These are phyloP conservation scores for Endocarpon pusillum DNA, from an alignment of 495 filamentous ascomycete species.

Conservation along the genomic window DNA sequence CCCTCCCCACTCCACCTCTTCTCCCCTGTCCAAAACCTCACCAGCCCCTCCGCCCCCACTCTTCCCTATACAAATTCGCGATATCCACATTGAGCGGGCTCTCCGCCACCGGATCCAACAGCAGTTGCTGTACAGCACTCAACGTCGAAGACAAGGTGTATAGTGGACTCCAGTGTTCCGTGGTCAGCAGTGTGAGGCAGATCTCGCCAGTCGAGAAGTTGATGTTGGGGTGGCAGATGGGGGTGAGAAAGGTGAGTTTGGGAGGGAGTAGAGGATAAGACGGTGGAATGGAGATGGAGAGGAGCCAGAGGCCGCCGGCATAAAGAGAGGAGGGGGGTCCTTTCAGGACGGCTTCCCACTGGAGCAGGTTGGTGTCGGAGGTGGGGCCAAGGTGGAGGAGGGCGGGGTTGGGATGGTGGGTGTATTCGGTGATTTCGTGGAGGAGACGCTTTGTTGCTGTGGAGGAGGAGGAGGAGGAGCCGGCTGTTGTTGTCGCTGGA, in stretches of 20 bases:
- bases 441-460: conserved; percentile 42
- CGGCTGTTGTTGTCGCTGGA: conserved; percentile 2
- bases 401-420: conserved; percentile 34
- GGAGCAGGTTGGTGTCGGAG: conserved; percentile 49
- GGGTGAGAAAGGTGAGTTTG: conserved; percentile 57
- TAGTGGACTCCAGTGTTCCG: conserved; percentile 64
- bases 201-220: conserved; percentile 71
- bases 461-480: conserved; percentile 13
- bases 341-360: conserved; percentile 67
- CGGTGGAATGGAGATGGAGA: conserved; percentile 56
- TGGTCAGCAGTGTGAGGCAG: conserved; percentile 71
- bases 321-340: conserved; percentile 20
- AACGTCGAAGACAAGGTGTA: conserved; percentile 67
- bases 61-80: conserved; percentile 55
- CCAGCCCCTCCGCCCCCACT: conserved; percentile 65
- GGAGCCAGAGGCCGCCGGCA: conserved; percentile 61
- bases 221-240: conserved; percentile 77
- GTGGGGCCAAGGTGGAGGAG: conserved; percentile 48
- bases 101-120: conserved; percentile 60
- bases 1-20: conserved; percentile 22
- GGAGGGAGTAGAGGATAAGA: conserved; percentile 70
- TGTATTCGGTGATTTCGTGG: conserved; percentile 44
- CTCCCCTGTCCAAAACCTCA: conserved; percentile 58
- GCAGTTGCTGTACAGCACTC: conserved; percentile 58
- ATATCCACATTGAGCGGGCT: conserved; percentile 83